Evolutionary conservation across 306 rosid species (phyloP).

Genomic region (Dryas octopetala): DNA sequence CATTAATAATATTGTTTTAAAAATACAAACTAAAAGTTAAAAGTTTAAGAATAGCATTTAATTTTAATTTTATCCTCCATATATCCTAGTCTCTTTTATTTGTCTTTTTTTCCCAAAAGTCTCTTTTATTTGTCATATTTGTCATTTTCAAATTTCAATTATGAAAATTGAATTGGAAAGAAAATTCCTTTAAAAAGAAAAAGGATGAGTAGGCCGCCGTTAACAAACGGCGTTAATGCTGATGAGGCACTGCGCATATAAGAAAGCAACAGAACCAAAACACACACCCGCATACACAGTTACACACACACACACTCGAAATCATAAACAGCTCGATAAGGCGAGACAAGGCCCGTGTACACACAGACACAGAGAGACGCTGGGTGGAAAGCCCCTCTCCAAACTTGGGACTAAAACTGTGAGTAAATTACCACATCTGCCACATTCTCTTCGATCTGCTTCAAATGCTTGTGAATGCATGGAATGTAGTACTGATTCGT

Average conservation of each 20-base stretch:
- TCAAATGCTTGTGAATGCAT: background rate
- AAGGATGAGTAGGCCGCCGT: slow-evolving; percentile 27
- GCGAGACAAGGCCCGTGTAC: slow-evolving; percentile 1
- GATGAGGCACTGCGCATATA: slow-evolving; percentile 47
- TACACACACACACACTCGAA: background rate
- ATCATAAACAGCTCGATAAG: slow-evolving; percentile 32
- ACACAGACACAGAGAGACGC: background rate
- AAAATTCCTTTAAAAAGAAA: too few species aligned
- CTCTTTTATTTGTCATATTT: too few species aligned
- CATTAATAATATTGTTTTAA: too few species aligned
- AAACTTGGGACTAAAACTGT: slow-evolving; percentile 54
- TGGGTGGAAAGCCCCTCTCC: slow-evolving; percentile 12
- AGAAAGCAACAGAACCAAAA: slow-evolving; percentile 39
- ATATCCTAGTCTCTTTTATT: too few species aligned
- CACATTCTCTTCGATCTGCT: slow-evolving; percentile 17
- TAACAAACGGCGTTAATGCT: slow-evolving; percentile 60
- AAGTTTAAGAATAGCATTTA: too few species aligned
- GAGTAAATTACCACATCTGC: slow-evolving; percentile 35
- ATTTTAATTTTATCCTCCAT: too few species aligned
- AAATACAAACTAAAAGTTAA: too few species aligned
- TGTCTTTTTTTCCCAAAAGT: too few species aligned
- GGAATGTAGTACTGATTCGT: slow-evolving; percentile 29
- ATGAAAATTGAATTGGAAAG: too few species aligned
- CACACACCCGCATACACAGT: background rate
- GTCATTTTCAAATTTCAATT: background rate